These are phyloP conservation scores for Aspergillus sp. DNA, from an alignment of 2,329 filamentous ascomycete genomes.

Conservation along the genomic window DNA sequence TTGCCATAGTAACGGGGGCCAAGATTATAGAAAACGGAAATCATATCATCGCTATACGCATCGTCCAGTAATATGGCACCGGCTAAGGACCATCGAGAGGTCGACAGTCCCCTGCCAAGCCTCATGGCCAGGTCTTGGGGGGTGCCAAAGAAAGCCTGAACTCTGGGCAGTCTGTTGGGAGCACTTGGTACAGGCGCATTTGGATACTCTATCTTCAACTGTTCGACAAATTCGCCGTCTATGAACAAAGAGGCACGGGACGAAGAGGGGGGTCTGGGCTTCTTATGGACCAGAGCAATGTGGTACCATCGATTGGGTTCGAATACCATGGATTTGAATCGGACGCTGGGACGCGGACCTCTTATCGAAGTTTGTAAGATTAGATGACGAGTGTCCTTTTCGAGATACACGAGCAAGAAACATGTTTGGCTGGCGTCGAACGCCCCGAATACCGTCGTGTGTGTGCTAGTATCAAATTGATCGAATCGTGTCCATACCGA, in stretches of 20 bases:
- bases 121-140: conserved; percentile 76
- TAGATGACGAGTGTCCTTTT: conserved; percentile 86
- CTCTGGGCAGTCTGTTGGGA: conserved; percentile 46
- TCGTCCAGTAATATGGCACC: conserved; percentile 86
- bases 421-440: conserved; percentile 89
- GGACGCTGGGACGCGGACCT: conserved; percentile 75
- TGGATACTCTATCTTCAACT: conserved; percentile 83
- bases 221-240: conserved; percentile 87
- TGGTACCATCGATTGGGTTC: conserved; percentile 81
- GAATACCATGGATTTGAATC: conserved; percentile 80
- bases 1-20: conserved; percentile 90
- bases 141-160: conserved; percentile 90
- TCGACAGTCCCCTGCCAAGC: conserved; percentile 62
- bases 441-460: conserved; percentile 92
- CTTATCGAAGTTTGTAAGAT: conserved; percentile 93
- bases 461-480: conserved; percentile 70
- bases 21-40: conserved; percentile 83
- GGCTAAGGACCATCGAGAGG: conserved; percentile 79
- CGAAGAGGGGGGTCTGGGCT: conserved; percentile 63
- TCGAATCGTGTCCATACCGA: conserved; percentile 84
- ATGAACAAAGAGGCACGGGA: conserved; percentile 84
- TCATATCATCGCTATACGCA: conserved; percentile 77
- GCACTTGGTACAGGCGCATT: conserved; percentile 58
- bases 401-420: conserved; percentile 87
- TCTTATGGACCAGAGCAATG: conserved; percentile 76